These are phyloP conservation scores for Trichoderma sp. DNA, from an alignment of 2,329 filamentous ascomycete species.

Conservation along the genomic window DNA sequence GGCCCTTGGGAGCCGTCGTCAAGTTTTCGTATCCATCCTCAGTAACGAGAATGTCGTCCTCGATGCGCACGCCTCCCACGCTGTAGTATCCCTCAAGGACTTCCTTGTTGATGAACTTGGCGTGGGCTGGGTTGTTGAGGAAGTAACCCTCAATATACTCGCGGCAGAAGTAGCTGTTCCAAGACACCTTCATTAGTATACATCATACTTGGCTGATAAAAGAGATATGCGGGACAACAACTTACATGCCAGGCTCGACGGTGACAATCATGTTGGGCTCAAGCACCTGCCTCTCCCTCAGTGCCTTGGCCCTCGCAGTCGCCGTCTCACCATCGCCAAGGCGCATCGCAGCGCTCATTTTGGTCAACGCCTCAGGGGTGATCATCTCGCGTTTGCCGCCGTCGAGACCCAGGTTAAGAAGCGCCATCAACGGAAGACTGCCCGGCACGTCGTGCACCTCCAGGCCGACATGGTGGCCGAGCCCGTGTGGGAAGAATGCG, in stretches of 20 bases:
- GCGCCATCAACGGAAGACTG: constrained; percentile 26
- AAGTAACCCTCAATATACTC: constrained; percentile 70
- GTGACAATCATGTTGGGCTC: constrained; percentile 68
- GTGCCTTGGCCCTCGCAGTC: constrained; percentile 27
- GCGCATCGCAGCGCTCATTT: constrained; percentile 31
- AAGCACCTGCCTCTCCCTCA: constrained; percentile 42
- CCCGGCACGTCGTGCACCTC: constrained; percentile 61
- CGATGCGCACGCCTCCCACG: constrained; percentile 87
- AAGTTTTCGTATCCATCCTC: constrained; percentile 77
- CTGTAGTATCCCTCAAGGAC: constrained; percentile 67
- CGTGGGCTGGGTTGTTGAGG: constrained; percentile 55
- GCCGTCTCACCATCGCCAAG: constrained; percentile 24
- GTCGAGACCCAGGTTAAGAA: constrained; percentile 30
- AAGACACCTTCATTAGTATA: constrained; percentile 13
- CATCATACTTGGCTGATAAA: background rate
- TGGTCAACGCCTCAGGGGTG: constrained; percentile 34
- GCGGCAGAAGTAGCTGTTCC: constrained; percentile 65
- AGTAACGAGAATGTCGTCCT: constrained; percentile 84
- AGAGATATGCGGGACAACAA: background rate
- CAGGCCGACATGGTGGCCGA: constrained; percentile 63
- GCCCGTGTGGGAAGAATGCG: constrained; percentile 65
- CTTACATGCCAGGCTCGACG: constrained; percentile 70
- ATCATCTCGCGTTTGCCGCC: constrained; percentile 43
- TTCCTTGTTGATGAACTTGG: constrained; percentile 61
- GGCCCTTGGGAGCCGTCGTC: constrained; percentile 73